Percentiles rank a stretch among this genome's conserved stretches.
Evolutionary conservation across 2,329 filamentous ascomycete genomes (phyloP).

Genomic region (Alternaria triticina): DNA sequence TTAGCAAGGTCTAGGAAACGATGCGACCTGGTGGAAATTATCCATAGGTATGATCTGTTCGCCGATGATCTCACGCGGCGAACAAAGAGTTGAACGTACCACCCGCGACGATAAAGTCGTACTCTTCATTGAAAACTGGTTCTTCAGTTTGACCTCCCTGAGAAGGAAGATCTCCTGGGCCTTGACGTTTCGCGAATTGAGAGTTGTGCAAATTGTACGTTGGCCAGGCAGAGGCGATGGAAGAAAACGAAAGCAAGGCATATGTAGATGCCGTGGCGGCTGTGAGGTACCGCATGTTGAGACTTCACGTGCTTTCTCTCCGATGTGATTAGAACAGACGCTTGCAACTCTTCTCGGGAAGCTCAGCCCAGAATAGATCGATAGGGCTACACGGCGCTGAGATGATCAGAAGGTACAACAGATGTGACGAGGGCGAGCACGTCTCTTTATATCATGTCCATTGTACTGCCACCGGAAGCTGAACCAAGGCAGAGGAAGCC

Average conservation of each 20-base stretch:
- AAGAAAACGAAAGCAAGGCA: slow-evolving; percentile 10
- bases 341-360: neutral
- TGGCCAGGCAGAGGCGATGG: slow-evolving; percentile 18
- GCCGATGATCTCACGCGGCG: no score
- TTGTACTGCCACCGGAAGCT: neutral
- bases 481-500: neutral
- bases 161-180: slow-evolving; percentile 8
- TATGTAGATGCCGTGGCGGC: slow-evolving; percentile 5
- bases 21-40: neutral
- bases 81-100: slow-evolving; percentile 7
- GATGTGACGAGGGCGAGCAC: neutral
- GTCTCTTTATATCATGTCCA: slow-evolving; percentile 3
- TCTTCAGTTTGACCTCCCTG: slow-evolving; percentile 6
- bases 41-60: fast-evolving
- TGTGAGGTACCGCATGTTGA: slow-evolving; percentile 10
- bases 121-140: slow-evolving; percentile 23
- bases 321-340: neutral
- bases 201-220: slow-evolving; percentile 21
- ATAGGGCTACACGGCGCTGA: neutral
- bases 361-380: neutral
- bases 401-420: neutral
- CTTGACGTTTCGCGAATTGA: slow-evolving; percentile 17
- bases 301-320: neutral
- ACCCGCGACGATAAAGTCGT: slow-evolving; percentile 27
- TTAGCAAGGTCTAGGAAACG: neutral